phyloP scores from a whole-genome alignment of 1,284 basidiomycete species.

The Cryptococcus sp. region DNA sequence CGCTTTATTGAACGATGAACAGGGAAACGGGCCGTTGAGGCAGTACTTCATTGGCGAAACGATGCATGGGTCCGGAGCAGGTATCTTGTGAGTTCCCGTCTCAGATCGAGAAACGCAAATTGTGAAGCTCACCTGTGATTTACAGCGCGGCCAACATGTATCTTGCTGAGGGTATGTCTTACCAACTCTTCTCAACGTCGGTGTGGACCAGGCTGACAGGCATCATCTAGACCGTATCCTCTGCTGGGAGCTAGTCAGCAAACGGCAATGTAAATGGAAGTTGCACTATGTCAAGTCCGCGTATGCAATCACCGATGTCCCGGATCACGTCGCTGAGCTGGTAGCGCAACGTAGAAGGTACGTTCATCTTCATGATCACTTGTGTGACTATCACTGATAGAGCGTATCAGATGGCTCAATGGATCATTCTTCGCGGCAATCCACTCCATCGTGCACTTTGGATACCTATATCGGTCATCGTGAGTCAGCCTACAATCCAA shows the following conservation, averaged over 20 bases:
- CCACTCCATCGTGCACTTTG: conserved; percentile 85
- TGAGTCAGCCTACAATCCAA: conserved; percentile 21
- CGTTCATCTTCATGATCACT: not conserved
- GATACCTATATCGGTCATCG: conserved; percentile 86
- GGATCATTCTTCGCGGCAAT: conserved; percentile 96
- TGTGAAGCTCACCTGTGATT: conserved; percentile 4
- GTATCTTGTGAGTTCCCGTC: conserved; percentile 64
- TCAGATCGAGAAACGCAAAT: no score
- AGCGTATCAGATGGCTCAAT: conserved; percentile 71
- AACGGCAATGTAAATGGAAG: conserved; percentile 81
- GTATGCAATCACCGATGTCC: conserved; percentile 87
- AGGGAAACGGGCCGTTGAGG: conserved; percentile 81
- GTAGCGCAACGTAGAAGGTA: conserved; percentile 83
- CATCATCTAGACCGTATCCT: conserved; percentile 62
- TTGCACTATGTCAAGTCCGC: conserved; percentile 93
- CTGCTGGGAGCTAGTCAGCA: conserved; percentile 92
- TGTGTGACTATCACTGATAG: not conserved
- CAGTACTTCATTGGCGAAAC: conserved; percentile 96
- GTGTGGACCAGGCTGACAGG: conserved; percentile 2
- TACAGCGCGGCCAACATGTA: conserved; percentile 88
- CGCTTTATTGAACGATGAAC: conserved; percentile 80
- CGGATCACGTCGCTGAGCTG: conserved; percentile 83
- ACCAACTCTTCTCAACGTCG: no score
- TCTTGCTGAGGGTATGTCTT: conserved; percentile 73
- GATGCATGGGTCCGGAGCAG: conserved; percentile 82